These are phyloP conservation scores for Aspergillus sp. DNA, from an alignment of 2,329 filamentous ascomycete species.

Conservation along the genomic window DNA sequence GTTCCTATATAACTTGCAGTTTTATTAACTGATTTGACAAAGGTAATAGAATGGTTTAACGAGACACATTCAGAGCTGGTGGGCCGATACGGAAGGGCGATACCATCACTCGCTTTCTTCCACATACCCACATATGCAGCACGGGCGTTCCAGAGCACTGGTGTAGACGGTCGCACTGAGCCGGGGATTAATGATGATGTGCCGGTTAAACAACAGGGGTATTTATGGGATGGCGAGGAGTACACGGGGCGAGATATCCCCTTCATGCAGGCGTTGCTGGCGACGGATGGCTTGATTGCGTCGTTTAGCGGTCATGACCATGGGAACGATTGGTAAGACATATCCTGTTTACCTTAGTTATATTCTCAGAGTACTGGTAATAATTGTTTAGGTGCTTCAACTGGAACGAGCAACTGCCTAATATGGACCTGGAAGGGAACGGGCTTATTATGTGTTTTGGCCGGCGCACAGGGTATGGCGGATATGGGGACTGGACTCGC, in stretches of 20 bases:
- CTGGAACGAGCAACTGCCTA: too few relatives aligned
- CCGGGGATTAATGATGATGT: slow-evolving; percentile 47
- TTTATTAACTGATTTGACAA: not conserved
- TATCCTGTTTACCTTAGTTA: not conserved
- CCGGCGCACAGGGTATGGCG: too few relatives aligned
- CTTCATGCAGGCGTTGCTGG: slow-evolving; percentile 31
- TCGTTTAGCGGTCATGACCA: slow-evolving; percentile 50
- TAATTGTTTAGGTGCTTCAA: not conserved
- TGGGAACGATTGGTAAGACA: not conserved
- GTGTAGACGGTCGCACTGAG: slow-evolving; percentile 45
- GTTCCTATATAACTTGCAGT: too few relatives aligned
- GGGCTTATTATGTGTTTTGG: too few relatives aligned
- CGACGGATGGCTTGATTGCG: slow-evolving; percentile 21
- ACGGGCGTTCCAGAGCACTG: slow-evolving; percentile 39
- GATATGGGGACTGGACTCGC: too few relatives aligned
- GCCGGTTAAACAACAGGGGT: too few relatives aligned
- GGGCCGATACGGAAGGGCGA: slow-evolving; percentile 28
- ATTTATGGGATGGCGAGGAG: too few relatives aligned
- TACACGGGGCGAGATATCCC: not conserved
- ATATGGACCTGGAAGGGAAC: too few relatives aligned
- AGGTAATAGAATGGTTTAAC: slow-evolving; percentile 48
- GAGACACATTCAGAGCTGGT: slow-evolving; percentile 31
- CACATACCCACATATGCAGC: slow-evolving; percentile 53
- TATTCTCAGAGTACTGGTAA: not conserved
- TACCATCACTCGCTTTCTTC: slow-evolving; percentile 56